Evolutionary conservation across 805 yeast genomes (phyloP), one percentile per base, ranked within the genome.

Genomic region (Hanseniaspora singularis): DNA sequence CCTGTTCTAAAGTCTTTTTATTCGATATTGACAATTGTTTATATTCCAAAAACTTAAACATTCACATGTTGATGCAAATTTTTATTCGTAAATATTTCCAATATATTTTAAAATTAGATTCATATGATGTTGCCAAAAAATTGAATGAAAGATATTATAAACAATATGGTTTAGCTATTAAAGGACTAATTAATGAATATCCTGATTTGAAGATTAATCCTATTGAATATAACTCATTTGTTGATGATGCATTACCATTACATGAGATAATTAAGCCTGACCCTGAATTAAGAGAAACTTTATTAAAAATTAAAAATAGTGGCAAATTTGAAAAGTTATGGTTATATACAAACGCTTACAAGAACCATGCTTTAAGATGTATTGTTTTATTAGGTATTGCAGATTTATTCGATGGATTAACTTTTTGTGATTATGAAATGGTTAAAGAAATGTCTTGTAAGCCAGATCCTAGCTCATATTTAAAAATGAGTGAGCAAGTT

Each of bases 11-110:
- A 20, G 65, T 70, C 14, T 84, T 92, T 64, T 86, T 78, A 63
- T 89, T 89, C 57, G 98, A 89, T 61, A 86, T 89, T 46, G 98
- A 89, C 67, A 89, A 89, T 62, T 87, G 96, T 61, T 71, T 89
- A 26, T 89, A 89, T 64, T 71, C 74, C 45, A 68, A 87, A 49
- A 77, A 86, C 1, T 73, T 83, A 20, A 71, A 71, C 60, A 82
- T 89, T 55, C 94, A 81, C 56, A 92, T 82, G 54, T 59, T 85
- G 63, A 89, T 89, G 96, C 94, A 82, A 57, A 77, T 74, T 15
- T 79, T 78, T 51, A 89, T 92, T 54, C 89, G 84, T 53, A 67
- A 79, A 39, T 89, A 81, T 63, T 86, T 92, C 67, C 80, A 77
- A 55, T 70, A 71, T 46, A 69, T 72, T 40, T 68, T 89, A 44